Base-by-base conservation (phyloP, 345 rosid genomes). In the Lumnitzera racemosa region DNA sequence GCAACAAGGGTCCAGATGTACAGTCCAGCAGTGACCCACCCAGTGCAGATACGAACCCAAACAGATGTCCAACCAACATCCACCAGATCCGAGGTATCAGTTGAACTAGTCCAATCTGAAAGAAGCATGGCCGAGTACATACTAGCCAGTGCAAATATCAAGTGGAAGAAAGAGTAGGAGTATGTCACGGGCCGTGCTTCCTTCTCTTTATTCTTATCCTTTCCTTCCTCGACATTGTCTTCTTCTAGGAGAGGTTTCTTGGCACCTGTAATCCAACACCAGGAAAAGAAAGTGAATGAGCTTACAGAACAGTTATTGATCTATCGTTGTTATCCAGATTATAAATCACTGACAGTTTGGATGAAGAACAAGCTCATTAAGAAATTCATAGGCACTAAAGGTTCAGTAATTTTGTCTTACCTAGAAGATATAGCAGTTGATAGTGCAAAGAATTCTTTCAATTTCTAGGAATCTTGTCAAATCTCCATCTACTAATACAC, bases 51-150 rank as follows among this genome's bases (percentile, higher is more conserved):
- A 25, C 92, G 81, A 52, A 94, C 97, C 99, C 99, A 90, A 6
- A 94, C 97, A 9, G 97, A 90, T 31, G 96, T 90, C 99, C 99
- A 94, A 46, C 97, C 97, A 49, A 94, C 96, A 13, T 94, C 96
- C 13, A 90, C 75, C 51, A 90, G 84, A 66, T 85, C 80, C 2
- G 86, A 76, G 73, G 83, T 84, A 61, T 90, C 95, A 1, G 92
- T 74, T 8, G 90, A 69, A 74, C 74, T 86, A 15, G 95, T 84
- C 99, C 99, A 94, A 63, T 89, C 96, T 0, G 97, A 88, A 57
- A 94, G 91, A 69, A 94, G 97, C 99, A 94, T 94, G 25, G 90
- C 96, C 0, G 99, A 77, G 70, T 94, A 94, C 97, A 94, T 94
- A 81, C 97, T 94, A 8, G 96, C 97, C 43, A 94, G 78, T 14